These are phyloP conservation scores for Rhodotorula sp. DNA, from an alignment of 1,284 basidiomycete species.

Conservation along the genomic window DNA sequence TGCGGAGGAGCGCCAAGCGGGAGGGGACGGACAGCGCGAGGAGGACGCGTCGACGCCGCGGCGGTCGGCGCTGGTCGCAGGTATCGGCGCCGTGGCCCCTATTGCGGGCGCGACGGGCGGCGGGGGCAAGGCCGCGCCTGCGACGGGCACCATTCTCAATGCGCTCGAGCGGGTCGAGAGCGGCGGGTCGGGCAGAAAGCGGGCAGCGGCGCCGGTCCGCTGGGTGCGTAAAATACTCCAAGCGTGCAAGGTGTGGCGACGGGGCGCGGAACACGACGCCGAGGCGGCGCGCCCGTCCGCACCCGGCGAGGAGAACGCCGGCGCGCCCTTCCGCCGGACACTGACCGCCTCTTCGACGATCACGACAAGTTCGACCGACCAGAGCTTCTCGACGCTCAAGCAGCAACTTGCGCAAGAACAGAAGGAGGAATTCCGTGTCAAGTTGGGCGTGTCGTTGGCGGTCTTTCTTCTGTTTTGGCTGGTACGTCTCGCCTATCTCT, in stretches of 20 bases:
- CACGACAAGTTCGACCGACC: conserved; percentile 38
- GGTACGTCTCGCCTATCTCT: too few relatives aligned
- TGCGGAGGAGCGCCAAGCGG: not conserved
- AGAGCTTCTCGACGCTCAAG: conserved; percentile 48
- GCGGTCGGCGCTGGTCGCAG: not conserved
- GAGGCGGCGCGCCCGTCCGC: not conserved
- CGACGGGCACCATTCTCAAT: not conserved
- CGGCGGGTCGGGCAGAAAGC: not conserved
- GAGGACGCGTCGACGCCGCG: not conserved
- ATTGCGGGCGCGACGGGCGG: not conserved
- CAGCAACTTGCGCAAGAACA: conserved; percentile 53
- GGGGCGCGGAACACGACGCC: not conserved
- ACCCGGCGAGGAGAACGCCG: not conserved
- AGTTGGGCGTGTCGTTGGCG: conserved; percentile 56
- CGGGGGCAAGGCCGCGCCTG: too few relatives aligned
- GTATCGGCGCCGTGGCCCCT: not conserved
- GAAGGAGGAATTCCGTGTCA: conserved; percentile 16
- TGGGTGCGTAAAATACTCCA: too few relatives aligned
- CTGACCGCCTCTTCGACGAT: not conserved
- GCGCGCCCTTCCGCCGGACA: not conserved
- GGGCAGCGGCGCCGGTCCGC: not conserved
- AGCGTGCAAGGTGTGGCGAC: not conserved
- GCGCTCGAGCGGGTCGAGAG: not conserved
- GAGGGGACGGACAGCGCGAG: not conserved
- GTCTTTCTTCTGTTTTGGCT: conserved; percentile 65